Evolutionary conservation across 345 rosid species (phyloP).

Genomic region (Ceriops zippeliana): DNA sequence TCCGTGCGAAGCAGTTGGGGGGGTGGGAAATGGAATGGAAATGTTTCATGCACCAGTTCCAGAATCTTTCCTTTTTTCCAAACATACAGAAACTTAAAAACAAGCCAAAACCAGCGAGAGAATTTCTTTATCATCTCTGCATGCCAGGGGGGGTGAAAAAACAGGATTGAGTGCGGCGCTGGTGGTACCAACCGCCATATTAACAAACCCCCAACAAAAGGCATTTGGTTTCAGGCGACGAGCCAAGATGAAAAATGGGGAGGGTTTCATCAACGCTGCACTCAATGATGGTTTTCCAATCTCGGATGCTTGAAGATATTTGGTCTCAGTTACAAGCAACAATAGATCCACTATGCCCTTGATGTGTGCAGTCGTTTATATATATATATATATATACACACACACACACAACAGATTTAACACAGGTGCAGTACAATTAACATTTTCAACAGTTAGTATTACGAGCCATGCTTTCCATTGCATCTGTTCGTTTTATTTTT

Average conservation of each 20-base stretch:
- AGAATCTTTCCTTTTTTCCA: too few species aligned
- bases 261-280: slow-evolving; percentile 27
- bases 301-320: slow-evolving; percentile 27
- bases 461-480: not conserved
- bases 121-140: not conserved
- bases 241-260: not conserved
- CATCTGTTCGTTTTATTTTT: too few species aligned
- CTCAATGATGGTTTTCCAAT: slow-evolving; percentile 31
- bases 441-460: not conserved
- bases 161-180: slow-evolving; percentile 42
- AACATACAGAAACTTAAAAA: too few species aligned
- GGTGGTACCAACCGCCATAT: slow-evolving; percentile 13
- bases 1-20: too few species aligned
- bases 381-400: not conserved
- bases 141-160: slow-evolving; percentile 20
- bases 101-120: not conserved
- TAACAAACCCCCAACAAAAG: not conserved
- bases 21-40: too few species aligned
- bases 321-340: not conserved
- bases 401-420: not conserved
- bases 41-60: too few species aligned
- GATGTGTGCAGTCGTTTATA: not conserved
- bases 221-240: not conserved
- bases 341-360: not conserved
- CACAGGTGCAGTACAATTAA: not conserved